Evolutionary conservation across 2,329 filamentous ascomycete species (phyloP), one percentile per base, ranked within the genome.

Genomic region (Hypoxylon sp.): DNA sequence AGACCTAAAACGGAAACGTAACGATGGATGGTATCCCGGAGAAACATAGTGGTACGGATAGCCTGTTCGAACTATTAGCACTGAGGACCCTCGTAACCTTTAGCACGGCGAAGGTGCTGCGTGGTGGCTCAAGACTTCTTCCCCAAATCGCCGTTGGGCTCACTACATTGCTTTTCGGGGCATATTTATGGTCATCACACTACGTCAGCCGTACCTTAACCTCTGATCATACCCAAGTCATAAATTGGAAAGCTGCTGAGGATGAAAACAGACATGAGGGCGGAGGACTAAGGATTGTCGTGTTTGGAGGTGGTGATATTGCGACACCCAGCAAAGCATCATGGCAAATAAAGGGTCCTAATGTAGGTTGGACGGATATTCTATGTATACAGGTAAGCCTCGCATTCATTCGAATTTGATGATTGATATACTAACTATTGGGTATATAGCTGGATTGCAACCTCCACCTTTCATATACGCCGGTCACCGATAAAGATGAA

Each of bases 261-360:
- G 25, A 14, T n/a, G 64, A 63, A 60, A 48, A 60, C 19, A 17
- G 21, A 17, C 57, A 41, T 5, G 6, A 28, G 1, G 74, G 67
- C 3, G 78, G 78, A 5, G 78, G 82, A 2, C 63, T 87, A 65
- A 81, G 85, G 58, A 78, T 87, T 6, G 84, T 87, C 7, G 83
- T 85, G 5, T 87, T 87, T 71, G 85, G 85, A 3, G 84, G 85
- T 63, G 76, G 84, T n/a, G 80, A 82, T 61, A 72, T 82, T 45
- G 82, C 82, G 11, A 83, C 82, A 36, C 77, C 80, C 7, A 68
- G 72, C 34, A 71, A 79, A 60, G 55, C 64, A 25, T 64, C 63
- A 19, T 69, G 72, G 53, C 45, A 19, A 45, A 13, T 53, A 51
- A 65, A 30, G 65, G 63, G 60, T 10, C 45, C 68, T 34, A 61